Evolutionary conservation across 768 basidiomycete genomes (phyloP).

Genomic region (Cystofilobasidium bisporidii): DNA sequence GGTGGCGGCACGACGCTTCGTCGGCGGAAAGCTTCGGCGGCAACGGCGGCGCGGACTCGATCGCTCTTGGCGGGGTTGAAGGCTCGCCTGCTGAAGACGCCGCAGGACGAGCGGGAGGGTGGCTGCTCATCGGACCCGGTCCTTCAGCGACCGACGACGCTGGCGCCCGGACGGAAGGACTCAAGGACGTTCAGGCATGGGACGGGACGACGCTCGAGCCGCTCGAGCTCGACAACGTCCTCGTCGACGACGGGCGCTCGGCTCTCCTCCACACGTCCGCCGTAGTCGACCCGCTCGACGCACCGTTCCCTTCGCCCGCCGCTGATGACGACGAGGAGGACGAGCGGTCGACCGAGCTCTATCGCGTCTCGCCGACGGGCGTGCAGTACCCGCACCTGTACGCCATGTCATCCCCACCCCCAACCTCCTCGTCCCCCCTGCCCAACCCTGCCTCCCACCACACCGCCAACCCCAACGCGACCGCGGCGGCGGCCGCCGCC

Average conservation of each 20-base stretch:
- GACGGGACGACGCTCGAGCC: constrained; percentile 22
- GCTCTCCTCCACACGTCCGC: too few relatives aligned
- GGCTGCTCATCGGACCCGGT: constrained; percentile 19
- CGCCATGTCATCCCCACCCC: too few relatives aligned
- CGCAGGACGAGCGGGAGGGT: constrained; percentile 3
- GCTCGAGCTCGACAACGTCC: constrained; percentile 26
- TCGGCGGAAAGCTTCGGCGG: too few relatives aligned
- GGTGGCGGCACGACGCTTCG: too few relatives aligned
- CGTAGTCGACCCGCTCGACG: neutral
- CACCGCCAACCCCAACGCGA: neutral
- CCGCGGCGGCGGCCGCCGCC: neutral
- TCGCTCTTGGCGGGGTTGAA: too few relatives aligned
- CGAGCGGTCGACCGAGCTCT: neutral
- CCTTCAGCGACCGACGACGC: too few relatives aligned
- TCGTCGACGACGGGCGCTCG: too few relatives aligned
- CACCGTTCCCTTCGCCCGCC: too few relatives aligned
- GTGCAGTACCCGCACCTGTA: neutral
- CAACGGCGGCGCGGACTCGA: too few relatives aligned
- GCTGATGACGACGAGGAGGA: too few relatives aligned
- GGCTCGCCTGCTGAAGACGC: neutral
- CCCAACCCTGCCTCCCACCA: neutral
- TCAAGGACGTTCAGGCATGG: constrained; percentile 14
- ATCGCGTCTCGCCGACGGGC: neutral
- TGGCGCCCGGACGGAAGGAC: too few relatives aligned
- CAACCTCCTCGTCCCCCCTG: neutral